phyloP scores from a whole-genome alignment of 371 early-diverging fungal species.

The Choanephora cucurbitarum region DNA sequence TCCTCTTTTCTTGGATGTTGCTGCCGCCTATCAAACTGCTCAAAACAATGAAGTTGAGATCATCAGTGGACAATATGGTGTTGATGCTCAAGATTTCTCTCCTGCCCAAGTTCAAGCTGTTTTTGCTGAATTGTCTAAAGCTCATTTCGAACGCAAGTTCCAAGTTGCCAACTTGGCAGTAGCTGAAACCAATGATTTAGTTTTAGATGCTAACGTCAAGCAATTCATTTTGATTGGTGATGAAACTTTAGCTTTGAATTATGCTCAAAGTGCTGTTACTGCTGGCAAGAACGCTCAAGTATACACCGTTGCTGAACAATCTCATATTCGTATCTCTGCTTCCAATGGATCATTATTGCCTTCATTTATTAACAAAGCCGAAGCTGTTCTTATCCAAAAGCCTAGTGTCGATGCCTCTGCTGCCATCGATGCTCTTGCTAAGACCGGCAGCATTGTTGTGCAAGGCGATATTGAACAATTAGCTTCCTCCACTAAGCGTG shows the following conservation, averaged over 20 bases:
- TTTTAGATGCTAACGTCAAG: constrained; percentile 9
- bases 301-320: constrained; percentile 25
- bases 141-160: constrained; percentile 38
- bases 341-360: constrained; percentile 26
- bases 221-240: constrained; percentile 33
- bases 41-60: constrained; percentile 49
- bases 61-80: constrained; percentile 59
- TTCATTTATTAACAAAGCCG: constrained; percentile 24
- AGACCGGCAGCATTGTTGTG: constrained; percentile 22
- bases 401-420: constrained; percentile 13
- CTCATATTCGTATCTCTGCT: constrained; percentile 35
- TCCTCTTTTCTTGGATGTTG: constrained; percentile 78
- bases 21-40: constrained; percentile 63
- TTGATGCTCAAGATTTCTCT: constrained; percentile 41
- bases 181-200: constrained; percentile 1
- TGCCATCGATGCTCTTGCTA: constrained; percentile 15
- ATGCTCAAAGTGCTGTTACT: constrained; percentile 20
- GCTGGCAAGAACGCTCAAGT: constrained; percentile 30
- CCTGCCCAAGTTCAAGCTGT: constrained; percentile 52
- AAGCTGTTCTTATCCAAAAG: constrained; percentile 23
- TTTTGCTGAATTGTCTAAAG: constrained; percentile 30
- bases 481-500: constrained; percentile 26
- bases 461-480: constrained; percentile 11
- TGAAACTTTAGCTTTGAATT: constrained; percentile 21
- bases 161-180: constrained; percentile 29